Evolutionary conservation across 441 rosid genomes (phyloP).

Genomic region (Adansonia rubrostipa): DNA sequence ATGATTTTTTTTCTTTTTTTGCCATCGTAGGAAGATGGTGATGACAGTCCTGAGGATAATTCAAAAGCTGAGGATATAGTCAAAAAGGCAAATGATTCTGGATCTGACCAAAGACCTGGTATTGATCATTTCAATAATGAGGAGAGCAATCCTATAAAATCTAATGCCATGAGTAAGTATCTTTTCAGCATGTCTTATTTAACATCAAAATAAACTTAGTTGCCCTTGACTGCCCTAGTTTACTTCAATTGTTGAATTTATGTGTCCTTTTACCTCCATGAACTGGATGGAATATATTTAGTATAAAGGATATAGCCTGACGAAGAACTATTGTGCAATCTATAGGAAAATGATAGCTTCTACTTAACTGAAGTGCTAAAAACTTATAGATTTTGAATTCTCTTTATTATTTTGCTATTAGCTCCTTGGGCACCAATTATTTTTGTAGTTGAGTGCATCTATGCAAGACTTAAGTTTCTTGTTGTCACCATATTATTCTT

Average conservation of each 20-base stretch:
- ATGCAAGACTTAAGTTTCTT: neutral
- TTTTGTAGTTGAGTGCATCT: neutral
- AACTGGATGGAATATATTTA: conserved; percentile 2
- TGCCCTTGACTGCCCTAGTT: neutral
- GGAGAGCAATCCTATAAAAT: conserved; percentile 69
- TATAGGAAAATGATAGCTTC: neutral
- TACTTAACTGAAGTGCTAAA: neutral
- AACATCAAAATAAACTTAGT: neutral
- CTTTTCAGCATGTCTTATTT: conserved; percentile 7
- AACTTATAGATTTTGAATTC: neutral
- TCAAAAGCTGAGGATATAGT: conserved; percentile 41
- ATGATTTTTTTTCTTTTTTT: conserved; percentile 12
- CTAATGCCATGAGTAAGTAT: conserved; percentile 81
- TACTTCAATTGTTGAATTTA: neutral
- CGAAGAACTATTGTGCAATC: neutral
- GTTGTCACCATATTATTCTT: neutral
- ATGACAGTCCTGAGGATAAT: conserved; percentile 34
- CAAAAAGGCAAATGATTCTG: conserved; percentile 33
- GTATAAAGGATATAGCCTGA: neutral
- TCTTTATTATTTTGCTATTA: neutral
- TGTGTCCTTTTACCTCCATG: neutral
- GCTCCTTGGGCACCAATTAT: neutral
- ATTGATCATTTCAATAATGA: conserved; percentile 68
- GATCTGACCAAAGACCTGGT: conserved; percentile 45
- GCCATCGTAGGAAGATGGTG: conserved; percentile 57